Evolutionary conservation across 257 asterid genomes (phyloP), one percentile per base, ranked within the genome.

Genomic region (Solanum chiquidenum): DNA sequence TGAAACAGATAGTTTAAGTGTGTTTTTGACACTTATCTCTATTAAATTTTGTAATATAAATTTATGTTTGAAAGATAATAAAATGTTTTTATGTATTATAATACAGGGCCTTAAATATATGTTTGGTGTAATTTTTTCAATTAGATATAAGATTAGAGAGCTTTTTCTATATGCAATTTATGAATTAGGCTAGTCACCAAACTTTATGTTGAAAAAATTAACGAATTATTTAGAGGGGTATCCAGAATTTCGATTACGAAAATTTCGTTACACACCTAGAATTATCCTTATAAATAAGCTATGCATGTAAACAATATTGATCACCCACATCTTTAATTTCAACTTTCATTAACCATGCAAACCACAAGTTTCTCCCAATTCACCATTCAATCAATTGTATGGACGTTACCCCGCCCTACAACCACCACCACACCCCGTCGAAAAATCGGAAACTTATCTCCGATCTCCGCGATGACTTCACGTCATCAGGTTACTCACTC

Each of bases 401-500:
- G 72, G 29, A 37, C 38, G 34, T 34, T 52, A 35, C 64, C 71
- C 49, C 37, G 5, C 5, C 16, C 29, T 37, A 73, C 46, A 34
- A 35, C 82, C 46, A 73, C 80, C 27, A 14, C 7, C 46, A 14
- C 4, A 4, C 13, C 40, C 46, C 16, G 3, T 34, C 33, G 49
- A 18, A 85, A 77, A 90, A 72, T 27, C 23, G 1, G 74, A 82
- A 38, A 34, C 11, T 11, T 71, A 35, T 77, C 20, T 6, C 64
- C 83, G 3, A 58, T 89, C 73, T 33, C 76, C 44, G 74, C 85
- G 29, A 8, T 23, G 49, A 83, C 91, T 49, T 13, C 76, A 35
- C 16, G 40, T 40, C 82, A 38, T 46, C 87, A 74, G 5, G 37
- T 52, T 6, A 84, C 87, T 23, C 89, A 83, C 85, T 86, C 92